Evolutionary conservation across 108 stramenopile genomes (phyloP).

Genomic region (Nitzschia inconspicua): DNA sequence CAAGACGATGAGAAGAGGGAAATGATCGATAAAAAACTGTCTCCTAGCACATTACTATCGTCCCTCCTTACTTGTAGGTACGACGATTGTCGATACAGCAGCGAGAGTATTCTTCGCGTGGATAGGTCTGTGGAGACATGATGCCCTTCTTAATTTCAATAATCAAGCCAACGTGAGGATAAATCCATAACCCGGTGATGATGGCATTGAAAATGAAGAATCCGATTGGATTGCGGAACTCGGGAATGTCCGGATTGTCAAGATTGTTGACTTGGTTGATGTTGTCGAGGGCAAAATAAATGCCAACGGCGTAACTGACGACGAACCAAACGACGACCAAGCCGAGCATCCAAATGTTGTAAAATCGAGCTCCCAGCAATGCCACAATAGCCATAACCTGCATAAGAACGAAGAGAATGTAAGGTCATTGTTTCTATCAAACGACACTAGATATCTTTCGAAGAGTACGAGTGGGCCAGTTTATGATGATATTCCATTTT

Average conservation of each 20-base stretch:
- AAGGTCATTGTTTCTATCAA: too few species aligned
- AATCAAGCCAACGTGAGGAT: slow-evolving; percentile 33
- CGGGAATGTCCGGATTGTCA: neutral
- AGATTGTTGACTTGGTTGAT: neutral
- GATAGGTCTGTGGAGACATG: slow-evolving; percentile 27
- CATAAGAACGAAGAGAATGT: neutral
- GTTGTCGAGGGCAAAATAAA: neutral
- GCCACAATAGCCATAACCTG: slow-evolving; percentile 8
- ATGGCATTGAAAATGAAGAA: neutral
- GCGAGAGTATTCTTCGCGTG: slow-evolving; percentile 23
- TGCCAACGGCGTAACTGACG: neutral
- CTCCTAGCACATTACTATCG: too few species aligned
- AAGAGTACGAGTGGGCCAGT: too few species aligned
- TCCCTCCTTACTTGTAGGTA: too few species aligned
- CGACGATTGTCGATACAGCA: too few species aligned
- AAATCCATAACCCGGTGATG: slow-evolving; percentile 10
- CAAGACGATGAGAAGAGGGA: too few species aligned
- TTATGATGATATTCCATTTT: too few species aligned
- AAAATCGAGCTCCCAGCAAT: slow-evolving; percentile 21
- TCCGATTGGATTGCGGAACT: too few species aligned
- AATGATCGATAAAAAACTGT: too few species aligned
- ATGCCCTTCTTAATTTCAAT: slow-evolving; percentile 29
- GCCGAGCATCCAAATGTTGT: slow-evolving; percentile 13
- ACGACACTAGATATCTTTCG: too few species aligned
- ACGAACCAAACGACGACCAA: slow-evolving; percentile 1